Conservation (phyloP, 2,329 filamentous ascomycete species). For the Arachnopeziza araneosa region DNA sequence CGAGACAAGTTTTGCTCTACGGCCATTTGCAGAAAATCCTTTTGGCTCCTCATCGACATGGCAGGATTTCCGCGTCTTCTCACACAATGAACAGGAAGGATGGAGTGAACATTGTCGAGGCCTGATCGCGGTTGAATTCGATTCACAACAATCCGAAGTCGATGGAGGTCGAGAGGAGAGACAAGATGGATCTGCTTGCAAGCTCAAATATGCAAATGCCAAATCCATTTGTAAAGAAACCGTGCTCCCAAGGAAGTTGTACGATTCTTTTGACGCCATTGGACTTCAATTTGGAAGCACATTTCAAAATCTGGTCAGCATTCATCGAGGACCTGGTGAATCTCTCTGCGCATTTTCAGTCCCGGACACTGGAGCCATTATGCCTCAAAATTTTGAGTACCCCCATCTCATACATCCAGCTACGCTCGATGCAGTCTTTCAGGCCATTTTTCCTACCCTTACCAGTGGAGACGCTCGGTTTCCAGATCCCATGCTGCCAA, state of each 20-base stretch:
- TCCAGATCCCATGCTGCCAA: neutral
- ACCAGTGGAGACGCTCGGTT: neutral
- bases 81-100: neutral
- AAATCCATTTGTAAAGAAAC: neutral
- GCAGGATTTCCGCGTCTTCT: neutral
- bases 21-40: neutral
- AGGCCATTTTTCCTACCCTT: neutral
- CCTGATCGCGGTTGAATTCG: neutral
- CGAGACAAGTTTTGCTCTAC: neutral
- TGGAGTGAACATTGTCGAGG: neutral
- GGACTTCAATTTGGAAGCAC: neutral
- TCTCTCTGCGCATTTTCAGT: neutral
- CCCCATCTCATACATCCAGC: neutral
- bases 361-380: conserved; percentile 37
- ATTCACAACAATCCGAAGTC: neutral
- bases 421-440: neutral
- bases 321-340: neutral
- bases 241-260: neutral
- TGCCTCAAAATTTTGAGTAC: conserved; percentile 31
- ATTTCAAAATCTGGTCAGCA: neutral
- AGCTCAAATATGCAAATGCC: neutral
- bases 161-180: neutral
- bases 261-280: neutral
- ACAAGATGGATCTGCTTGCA: neutral
- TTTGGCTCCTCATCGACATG: neutral